Conservation (phyloP, 495 filamentous ascomycete genomes). For the Aspergillus conjunctus region DNA sequence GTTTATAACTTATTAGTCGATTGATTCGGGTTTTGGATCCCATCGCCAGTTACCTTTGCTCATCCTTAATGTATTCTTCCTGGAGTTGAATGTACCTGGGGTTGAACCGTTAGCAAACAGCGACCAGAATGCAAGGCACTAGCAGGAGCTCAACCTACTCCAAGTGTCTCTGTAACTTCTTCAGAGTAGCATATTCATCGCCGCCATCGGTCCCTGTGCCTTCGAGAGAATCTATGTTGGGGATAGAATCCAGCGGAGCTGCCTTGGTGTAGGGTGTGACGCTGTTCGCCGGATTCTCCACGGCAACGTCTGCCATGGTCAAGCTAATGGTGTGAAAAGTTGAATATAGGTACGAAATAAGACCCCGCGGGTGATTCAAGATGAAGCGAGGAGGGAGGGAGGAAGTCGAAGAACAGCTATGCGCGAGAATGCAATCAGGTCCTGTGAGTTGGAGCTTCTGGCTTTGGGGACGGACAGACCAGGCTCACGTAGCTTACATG, state of each 20-base stretch:
- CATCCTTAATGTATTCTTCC: slow-evolving; percentile 99
- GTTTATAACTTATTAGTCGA: slow-evolving; percentile 10
- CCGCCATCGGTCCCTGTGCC: slow-evolving; percentile 76
- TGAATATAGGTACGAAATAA: slow-evolving; percentile 5
- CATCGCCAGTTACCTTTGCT: slow-evolving; percentile 70
- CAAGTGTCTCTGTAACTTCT: slow-evolving; percentile 92
- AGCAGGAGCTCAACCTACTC: slow-evolving; percentile 59
- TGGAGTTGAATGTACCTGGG: slow-evolving; percentile 91
- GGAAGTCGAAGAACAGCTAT: not conserved
- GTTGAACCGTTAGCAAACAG: slow-evolving; percentile 34
- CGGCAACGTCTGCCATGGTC: slow-evolving; percentile 77
- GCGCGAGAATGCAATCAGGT: slow-evolving; percentile 16
- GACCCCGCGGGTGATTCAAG: not conserved
- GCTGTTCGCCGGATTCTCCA: slow-evolving; percentile 76
- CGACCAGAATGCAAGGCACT: not conserved
- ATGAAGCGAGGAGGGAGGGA: not conserved
- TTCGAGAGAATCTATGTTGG: slow-evolving; percentile 86
- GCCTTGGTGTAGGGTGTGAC: slow-evolving; percentile 76
- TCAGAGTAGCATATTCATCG: slow-evolving; percentile 93
- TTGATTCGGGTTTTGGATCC: not conserved
- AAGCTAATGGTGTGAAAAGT: slow-evolving; percentile 7
- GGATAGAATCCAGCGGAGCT: slow-evolving; percentile 74
- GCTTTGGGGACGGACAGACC: slow-evolving; percentile 13
- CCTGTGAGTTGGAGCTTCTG: slow-evolving; percentile 26
- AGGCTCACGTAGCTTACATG: slow-evolving; percentile 24